Evolutionary conservation across 305 asterid genomes (phyloP).

Genomic region (Solanum hybrid): DNA sequence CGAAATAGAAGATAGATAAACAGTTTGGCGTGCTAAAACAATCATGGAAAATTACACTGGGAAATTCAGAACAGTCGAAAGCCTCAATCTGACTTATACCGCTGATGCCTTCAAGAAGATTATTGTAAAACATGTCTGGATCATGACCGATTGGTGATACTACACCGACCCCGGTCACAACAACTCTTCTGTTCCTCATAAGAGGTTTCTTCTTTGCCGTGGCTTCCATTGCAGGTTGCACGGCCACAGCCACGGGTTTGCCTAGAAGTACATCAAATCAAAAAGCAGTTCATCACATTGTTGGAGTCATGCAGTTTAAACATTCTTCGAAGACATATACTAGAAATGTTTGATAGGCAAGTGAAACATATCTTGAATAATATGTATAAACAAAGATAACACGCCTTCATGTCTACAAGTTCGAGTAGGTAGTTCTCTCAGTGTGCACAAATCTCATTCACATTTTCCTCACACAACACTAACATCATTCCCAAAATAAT

Average conservation of each 20-base stretch:
- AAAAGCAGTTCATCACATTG: not conserved
- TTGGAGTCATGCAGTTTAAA: not conserved
- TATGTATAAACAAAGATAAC: not conserved
- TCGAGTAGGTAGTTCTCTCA: not conserved
- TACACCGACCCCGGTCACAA: slow-evolving; percentile 33
- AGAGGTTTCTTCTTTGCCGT: slow-evolving; percentile 3
- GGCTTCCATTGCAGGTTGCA: slow-evolving; percentile 14
- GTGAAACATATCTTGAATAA: not conserved
- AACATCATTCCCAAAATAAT: not conserved
- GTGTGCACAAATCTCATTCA: not conserved
- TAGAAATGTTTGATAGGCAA: not conserved
- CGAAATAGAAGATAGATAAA: not conserved
- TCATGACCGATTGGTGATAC: slow-evolving; percentile 33
- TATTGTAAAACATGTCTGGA: slow-evolving; percentile 22
- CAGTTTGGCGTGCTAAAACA: not conserved
- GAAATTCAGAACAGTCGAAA: slow-evolving; percentile 32
- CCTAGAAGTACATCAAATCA: slow-evolving; percentile 11
- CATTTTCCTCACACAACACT: not conserved
- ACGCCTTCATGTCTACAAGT: not conserved
- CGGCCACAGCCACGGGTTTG: slow-evolving; percentile 10
- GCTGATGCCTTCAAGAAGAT: slow-evolving; percentile 36
- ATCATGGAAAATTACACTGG: slow-evolving; percentile 18
- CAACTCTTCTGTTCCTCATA: slow-evolving; percentile 25
- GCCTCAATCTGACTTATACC: slow-evolving; percentile 35
- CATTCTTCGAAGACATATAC: not conserved